Evolutionary conservation across 148 eudicot species (phyloP).

Genomic region (Vaccinium darrowii): DNA sequence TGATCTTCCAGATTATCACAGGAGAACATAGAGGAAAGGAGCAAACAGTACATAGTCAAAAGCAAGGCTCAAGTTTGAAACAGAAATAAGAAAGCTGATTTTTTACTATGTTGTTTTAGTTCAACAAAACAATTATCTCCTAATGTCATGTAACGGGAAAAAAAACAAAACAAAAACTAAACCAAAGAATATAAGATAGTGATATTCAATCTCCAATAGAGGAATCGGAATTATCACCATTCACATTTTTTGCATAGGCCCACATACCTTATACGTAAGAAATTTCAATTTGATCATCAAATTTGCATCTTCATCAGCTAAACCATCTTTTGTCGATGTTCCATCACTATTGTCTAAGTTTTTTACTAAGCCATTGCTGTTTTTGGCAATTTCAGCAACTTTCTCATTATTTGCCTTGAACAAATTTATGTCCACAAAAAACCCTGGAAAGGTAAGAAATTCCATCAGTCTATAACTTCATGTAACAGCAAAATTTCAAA

Average conservation of each 20-base stretch:
- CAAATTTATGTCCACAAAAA: constrained; percentile 84
- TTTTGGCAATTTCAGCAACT: constrained; percentile 34
- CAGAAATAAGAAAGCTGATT: not conserved
- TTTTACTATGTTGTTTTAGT: not conserved
- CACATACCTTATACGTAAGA: constrained; percentile 78
- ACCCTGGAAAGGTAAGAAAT: constrained; percentile 51
- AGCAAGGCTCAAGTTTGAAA: not conserved
- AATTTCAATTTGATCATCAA: constrained; percentile 94
- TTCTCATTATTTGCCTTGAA: constrained; percentile 63
- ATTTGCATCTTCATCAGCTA: constrained; percentile 95
- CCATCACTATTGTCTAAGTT: constrained; percentile 30
- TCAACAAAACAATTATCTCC: not conserved
- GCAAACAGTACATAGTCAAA: not conserved
- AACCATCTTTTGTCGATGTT: constrained; percentile 39
- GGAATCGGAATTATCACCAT: not conserved
- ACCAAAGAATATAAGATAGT: not conserved
- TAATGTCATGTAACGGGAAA: not conserved
- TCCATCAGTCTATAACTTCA: not conserved
- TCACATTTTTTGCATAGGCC: not conserved
- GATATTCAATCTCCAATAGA: not conserved
- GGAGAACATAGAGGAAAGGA: not conserved
- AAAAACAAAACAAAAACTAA: not conserved
- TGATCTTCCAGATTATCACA: not conserved
- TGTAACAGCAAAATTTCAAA: not conserved
- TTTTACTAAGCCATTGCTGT: constrained; percentile 18